Conservation (phyloP, 805 yeast genomes). For the Torulaspora quercuum region DNA sequence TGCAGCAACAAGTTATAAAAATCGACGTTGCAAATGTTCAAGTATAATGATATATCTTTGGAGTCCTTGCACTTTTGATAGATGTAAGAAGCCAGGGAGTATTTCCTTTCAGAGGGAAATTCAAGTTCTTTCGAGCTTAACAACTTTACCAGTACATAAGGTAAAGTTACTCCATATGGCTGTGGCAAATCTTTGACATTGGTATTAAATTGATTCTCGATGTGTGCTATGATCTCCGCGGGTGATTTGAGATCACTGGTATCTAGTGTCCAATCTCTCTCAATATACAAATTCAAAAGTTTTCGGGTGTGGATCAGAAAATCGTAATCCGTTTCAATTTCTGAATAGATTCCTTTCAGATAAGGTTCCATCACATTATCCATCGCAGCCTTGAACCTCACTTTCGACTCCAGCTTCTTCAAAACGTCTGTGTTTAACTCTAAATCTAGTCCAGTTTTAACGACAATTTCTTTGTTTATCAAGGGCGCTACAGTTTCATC, state of each 20-base stretch:
- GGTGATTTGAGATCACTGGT: constrained; percentile 9
- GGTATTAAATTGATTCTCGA: constrained; percentile 12
- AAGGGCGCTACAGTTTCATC: neutral
- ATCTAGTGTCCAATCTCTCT: constrained; percentile 18
- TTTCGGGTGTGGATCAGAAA: constrained; percentile 18
- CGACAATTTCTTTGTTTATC: neutral
- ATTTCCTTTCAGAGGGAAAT: constrained; percentile 29
- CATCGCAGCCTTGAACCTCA: constrained; percentile 25
- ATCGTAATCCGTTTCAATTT: constrained; percentile 29
- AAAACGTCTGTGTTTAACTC: constrained; percentile 14
- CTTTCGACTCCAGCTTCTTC: constrained; percentile 22
- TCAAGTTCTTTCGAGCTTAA: constrained; percentile 17
- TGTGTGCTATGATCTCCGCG: constrained; percentile 19
- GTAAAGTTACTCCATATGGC: constrained; percentile 30
- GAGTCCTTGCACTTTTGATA: constrained; percentile 30
- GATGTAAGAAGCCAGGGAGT: constrained; percentile 25
- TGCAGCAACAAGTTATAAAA: constrained; percentile 32
- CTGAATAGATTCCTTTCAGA: constrained; percentile 9
- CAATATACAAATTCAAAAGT: constrained; percentile 14
- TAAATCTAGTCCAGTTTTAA: constrained; percentile 1
- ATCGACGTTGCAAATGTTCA: constrained; percentile 32
- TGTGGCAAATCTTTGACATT: constrained; percentile 23
- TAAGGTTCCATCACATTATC: constrained; percentile 25
- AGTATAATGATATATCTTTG: constrained; percentile 29
- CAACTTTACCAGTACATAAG: constrained; percentile 24